Base-by-base conservation (phyloP, 495 filamentous ascomycete species). In the Daldinia loculata region DNA sequence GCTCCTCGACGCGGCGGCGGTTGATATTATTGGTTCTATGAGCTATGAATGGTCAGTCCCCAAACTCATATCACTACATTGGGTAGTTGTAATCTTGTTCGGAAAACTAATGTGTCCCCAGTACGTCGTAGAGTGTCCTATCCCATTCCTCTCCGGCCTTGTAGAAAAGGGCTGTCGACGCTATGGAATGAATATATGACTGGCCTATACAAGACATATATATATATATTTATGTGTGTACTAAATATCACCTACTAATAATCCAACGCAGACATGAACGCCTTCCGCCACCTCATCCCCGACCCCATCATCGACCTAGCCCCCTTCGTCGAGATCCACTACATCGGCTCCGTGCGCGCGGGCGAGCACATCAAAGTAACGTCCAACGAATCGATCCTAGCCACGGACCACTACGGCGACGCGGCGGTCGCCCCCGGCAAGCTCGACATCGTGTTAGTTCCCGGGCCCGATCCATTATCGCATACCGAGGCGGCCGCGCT, bases 391-490 rank as follows among this genome's bases (percentile, higher is more conserved):
- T 50, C 63, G 7, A 51, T 86, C 15, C 36, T 67, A 2, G 70
- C 82, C 30, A 85, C 83, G 0, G 74, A 85, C 63, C 78, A 82
- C 61, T 71, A 80, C 27, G 67, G 69, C 12, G 79, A 84, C 74
- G 34, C 75, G 0, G 80, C 79, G 6, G 85, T 88, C 6, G 76
- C 75, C 6, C 80, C 81, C 0, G 86, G 87, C 4, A 81, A 80
- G 36, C 79, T 89, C 1, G 85, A 89, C 70, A 74, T 88, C 59
- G 67, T 89, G 22, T 60, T 84, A 0, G 67, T 89, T 2, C 87
- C 87, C 0, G 87, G 87, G 0, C 84, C 84, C 7, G 80, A 87
- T 56, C 85, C 86, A 0, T 67, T 67, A 19, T 53, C 41, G 3
- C 71, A 67, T 29, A 79, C 78, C 9, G 76, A 78, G 4, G 56